Evolutionary conservation across 192 early-diverging fungal genomes (phyloP), one percentile per base, ranked within the genome.

Genomic region (Rhizoclosmatium sp.): DNA sequence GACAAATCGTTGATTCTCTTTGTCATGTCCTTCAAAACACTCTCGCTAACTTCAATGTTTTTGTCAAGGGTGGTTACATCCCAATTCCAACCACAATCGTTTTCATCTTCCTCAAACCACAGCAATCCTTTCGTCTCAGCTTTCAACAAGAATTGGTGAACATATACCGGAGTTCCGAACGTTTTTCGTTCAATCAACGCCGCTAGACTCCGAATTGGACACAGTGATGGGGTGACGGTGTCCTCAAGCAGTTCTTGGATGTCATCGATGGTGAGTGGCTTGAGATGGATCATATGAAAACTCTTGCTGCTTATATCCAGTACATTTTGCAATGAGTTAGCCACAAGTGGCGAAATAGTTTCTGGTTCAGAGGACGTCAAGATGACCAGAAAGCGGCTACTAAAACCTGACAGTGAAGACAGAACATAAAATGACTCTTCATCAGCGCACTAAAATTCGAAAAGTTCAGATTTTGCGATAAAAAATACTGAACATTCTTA

Each of bases 21-120:
- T 40, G 85, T 67, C 61, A 89, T 76, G 44, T 84, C 67, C 3
- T 85, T 86, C 40, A 80, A 73, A n/a, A 84, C 84, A 59, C 65
- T 82, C 23, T 83, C 82, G 23, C 81, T 76, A 41, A 85, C 58
- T 41, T 78, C 82, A 23, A 81, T 80, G 9, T 82, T 72, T 10
- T 79, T 73, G 23, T 89, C 87, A 45, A 89, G 61, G 3, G 71
- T 75, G 7, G 69, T 49, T 9, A 89, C 39, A 75, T 86, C 83
- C 87, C 87, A 89, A 16, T 82, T 81, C 87, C 87, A 76, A 41
- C 75, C 75, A 44, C 75, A 89, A 23, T 78, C 82, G 19, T 47
- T 78, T 42, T 69, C 64, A 4, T 79, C 76, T 39, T 84, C 81
- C 58, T 87, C 81, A 65, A 89, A 84, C 44, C 78, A 78, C 10